A percentile compares a stretch with the other conserved stretches of the same genome.
Evolutionary conservation across 106 monocot genomes (phyloP).

Genomic region (Acanthochlamys bracteata): DNA sequence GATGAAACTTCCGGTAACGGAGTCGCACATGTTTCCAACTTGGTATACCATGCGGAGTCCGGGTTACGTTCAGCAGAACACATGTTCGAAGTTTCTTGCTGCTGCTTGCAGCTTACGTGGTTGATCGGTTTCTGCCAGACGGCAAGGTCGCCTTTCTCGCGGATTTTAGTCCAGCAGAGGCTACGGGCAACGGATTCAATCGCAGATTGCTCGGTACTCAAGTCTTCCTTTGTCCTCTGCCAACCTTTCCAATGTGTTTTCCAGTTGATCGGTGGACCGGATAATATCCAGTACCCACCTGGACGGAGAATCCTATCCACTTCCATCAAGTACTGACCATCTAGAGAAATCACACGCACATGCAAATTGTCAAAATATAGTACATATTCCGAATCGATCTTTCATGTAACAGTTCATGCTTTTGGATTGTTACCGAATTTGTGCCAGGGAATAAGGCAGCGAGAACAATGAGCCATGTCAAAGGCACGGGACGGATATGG

Average conservation of each 20-base stretch:
- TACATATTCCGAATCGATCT: not conserved
- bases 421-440: constrained; percentile 9
- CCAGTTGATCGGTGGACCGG: constrained; percentile 4
- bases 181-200: constrained; percentile 30
- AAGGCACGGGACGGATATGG: constrained; percentile 55
- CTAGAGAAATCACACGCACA: not conserved
- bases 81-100: constrained; percentile 13
- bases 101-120: constrained; percentile 29
- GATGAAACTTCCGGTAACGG: constrained; percentile 21
- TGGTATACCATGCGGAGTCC: constrained; percentile 47
- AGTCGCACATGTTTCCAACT: constrained; percentile 39
- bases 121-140: constrained; percentile 53
- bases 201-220: constrained; percentile 26
- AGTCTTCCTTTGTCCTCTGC: constrained; percentile 32
- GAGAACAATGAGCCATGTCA: constrained; percentile 70
- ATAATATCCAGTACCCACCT: not conserved
- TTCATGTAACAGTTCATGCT: not conserved
- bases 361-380: not conserved
- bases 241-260: constrained; percentile 6
- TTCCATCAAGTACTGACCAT: constrained; percentile 1
- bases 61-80: constrained; percentile 29
- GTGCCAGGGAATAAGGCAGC: constrained; percentile 59
- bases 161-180: constrained; percentile 56
- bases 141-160: constrained; percentile 41
- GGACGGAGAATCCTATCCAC: not conserved